Evolutionary conservation across 306 rosid species (phyloP), one percentile per base, ranked within the genome.

Genomic region (Lablab purpureus): DNA sequence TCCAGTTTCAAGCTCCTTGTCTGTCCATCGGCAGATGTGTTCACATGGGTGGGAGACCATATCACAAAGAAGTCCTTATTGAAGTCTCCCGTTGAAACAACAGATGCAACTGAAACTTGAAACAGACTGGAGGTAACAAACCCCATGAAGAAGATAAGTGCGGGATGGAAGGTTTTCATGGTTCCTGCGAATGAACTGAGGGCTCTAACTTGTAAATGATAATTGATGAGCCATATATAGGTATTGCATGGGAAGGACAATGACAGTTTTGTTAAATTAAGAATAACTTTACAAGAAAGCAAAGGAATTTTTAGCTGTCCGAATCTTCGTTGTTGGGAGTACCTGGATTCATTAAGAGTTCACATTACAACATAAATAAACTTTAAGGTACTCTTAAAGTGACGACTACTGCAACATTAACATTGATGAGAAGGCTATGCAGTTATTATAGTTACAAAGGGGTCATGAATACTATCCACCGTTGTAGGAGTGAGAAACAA

Each of bases 11-110:
- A 76, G 84, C 84, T 89, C 79, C 93, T 86, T 55, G 90, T 51
- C 0, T 70, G 85, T 60, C 95, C 97, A 85, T 91, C 94, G 68
- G 85, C 69, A 4, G 97, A 92, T 40, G 97, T 94, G 82, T 81
- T 89, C 10, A 91, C 90, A 80, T 94, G 99, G 80, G 74, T 85
- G 65, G 99, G 97, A 71, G 97, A 94, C 99, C 99, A 92, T 45
- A 78, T 67, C 9, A 92, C 87, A 77, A 88, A 89, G 87, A 94
- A 94, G 87, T 94, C 99, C 83, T 92, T 87, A 58, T 89, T 87
- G 92, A 89, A 92, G 65, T 94, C 87, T 9, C 97, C 97, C 0
- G 88, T 94, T 68, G 99, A 92, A 87, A 94, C 87, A 79, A 89
- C 83, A 47, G 93, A 89, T 59, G 88, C 81, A 62, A 79, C 77